phyloP scores from a whole-genome alignment of 805 yeast genomes.

The Hemisphaericaspora nanyangensis region DNA sequence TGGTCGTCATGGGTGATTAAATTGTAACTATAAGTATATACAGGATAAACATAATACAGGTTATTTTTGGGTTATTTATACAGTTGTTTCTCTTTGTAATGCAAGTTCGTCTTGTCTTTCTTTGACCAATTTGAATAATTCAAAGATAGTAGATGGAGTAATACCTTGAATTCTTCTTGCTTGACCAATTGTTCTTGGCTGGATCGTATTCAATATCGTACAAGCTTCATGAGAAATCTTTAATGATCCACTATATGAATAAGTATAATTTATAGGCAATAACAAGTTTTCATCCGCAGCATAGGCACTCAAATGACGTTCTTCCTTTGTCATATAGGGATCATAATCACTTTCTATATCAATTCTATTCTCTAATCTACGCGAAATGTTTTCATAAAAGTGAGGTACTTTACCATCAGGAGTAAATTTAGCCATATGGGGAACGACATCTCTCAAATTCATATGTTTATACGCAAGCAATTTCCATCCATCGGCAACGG shows the following conservation, averaged over 20 bases:
- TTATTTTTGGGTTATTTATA: no score
- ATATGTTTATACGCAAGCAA: conserved; percentile 55
- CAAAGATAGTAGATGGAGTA: conserved; percentile 89
- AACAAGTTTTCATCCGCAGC: conserved; percentile 74
- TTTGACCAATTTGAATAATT: conserved; percentile 57
- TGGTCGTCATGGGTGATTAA: no score
- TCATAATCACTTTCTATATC: conserved; percentile 80
- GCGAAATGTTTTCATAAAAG: conserved; percentile 18
- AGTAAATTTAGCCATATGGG: conserved; percentile 16
- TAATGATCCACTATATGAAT: conserved; percentile 46
- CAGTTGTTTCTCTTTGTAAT: no score
- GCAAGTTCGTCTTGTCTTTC: conserved; percentile 19
- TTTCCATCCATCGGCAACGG: conserved; percentile 59
- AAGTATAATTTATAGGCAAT: conserved; percentile 68
- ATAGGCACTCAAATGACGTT: conserved; percentile 67
- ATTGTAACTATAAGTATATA: no score
- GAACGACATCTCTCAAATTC: conserved; percentile 15
- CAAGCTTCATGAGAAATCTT: conserved; percentile 74
- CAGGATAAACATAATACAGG: no score
- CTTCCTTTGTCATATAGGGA: conserved; percentile 74
- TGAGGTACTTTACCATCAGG: conserved; percentile 16
- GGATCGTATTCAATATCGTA: conserved; percentile 60
- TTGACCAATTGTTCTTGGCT: conserved; percentile 91
- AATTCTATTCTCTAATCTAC: conserved; percentile 54
- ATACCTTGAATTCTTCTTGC: conserved; percentile 93